Conservation (phyloP, 2,329 filamentous ascomycete genomes). For the Alternaria sp. region DNA sequence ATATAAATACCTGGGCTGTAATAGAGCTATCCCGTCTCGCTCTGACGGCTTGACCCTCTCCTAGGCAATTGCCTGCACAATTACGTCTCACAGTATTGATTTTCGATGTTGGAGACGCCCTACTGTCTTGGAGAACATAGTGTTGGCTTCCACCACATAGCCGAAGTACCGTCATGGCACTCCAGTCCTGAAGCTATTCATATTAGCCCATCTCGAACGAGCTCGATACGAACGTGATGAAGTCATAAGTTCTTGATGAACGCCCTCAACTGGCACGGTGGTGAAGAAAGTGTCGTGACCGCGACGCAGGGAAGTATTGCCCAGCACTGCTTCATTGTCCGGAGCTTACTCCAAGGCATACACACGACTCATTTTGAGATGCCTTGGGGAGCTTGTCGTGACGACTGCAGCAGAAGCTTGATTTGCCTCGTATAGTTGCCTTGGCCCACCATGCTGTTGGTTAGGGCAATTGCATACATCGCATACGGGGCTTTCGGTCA, state of each 20-base stretch:
- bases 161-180: neutral
- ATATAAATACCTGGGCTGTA: slow-evolving; percentile 7
- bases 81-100: neutral
- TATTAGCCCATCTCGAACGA: neutral
- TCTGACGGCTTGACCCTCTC: neutral
- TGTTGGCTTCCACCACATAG: no score
- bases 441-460: neutral
- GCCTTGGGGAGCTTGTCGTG: neutral
- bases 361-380: neutral
- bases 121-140: neutral
- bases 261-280: neutral
- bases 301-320: slow-evolving; percentile 1
- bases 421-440: neutral
- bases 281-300: neutral
- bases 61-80: neutral
- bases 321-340: neutral
- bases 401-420: neutral
- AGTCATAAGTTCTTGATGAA: neutral
- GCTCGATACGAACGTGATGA: neutral
- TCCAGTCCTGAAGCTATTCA: neutral
- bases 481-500: neutral
- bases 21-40: neutral
- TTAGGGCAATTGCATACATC: neutral
- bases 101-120: neutral
- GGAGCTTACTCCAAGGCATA: neutral